These are phyloP conservation scores for Penicillium sp. DNA, from an alignment of 2,329 filamentous ascomycete genomes.

Conservation along the genomic window DNA sequence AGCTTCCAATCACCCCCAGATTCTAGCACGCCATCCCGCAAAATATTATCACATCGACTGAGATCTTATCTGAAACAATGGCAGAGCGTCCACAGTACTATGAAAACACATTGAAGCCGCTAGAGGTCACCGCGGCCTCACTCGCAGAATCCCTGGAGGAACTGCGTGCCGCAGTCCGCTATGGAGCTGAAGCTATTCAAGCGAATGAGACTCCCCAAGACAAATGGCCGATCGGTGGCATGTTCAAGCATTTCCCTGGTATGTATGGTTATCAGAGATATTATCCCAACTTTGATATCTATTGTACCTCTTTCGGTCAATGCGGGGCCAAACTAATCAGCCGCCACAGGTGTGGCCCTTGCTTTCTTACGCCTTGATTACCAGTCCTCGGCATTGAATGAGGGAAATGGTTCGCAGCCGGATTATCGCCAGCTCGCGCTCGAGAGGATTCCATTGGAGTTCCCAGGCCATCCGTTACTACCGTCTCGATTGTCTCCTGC, in stretches of 20 bases:
- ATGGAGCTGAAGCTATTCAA: conserved; percentile 29
- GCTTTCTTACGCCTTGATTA: conserved; percentile 40
- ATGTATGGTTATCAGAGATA: conserved; percentile 5
- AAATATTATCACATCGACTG: not conserved
- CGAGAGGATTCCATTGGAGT: conserved; percentile 26
- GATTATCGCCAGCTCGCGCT: conserved; percentile 30
- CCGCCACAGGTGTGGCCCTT: conserved; percentile 34
- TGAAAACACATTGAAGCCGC: conserved; percentile 17
- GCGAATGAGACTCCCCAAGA: conserved; percentile 22
- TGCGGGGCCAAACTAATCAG: conserved; percentile 1
- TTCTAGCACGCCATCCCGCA: conserved; percentile 14
- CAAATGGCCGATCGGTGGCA: conserved; percentile 26
- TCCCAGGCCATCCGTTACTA: conserved; percentile 26
- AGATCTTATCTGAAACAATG: conserved; percentile 13
- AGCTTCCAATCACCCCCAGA: not conserved
- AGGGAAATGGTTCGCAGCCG: conserved; percentile 10
- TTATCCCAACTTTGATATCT: not conserved
- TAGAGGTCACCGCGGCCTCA: conserved; percentile 12
- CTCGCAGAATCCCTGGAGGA: conserved; percentile 25
- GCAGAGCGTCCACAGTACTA: conserved; percentile 24
- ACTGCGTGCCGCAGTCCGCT: conserved; percentile 30
- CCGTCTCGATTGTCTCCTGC: conserved; percentile 36
- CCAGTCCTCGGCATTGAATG: conserved; percentile 30
- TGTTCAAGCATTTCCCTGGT: conserved; percentile 37
- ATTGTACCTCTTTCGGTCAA: not conserved